phyloP scores from a whole-genome alignment of 2,329 filamentous ascomycete genomes.

The Raffaelea arxii region DNA sequence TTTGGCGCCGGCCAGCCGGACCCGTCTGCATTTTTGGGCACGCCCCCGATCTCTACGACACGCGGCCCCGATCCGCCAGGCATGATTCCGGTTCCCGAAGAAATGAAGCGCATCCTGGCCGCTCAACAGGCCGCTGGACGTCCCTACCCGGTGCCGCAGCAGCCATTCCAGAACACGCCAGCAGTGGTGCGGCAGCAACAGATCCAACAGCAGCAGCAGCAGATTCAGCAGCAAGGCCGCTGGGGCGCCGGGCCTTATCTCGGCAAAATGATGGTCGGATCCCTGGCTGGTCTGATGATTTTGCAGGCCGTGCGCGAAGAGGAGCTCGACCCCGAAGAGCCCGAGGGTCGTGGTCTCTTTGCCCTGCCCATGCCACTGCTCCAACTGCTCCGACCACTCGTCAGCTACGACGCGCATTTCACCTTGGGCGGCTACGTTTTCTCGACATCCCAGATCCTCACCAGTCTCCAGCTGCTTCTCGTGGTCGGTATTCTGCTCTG shows the following conservation, averaged over 20 bases:
- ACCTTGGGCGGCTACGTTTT: conserved; percentile 46
- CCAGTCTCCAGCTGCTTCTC: conserved; percentile 42
- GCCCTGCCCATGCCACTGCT: conserved; percentile 38
- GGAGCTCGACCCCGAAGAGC: conserved; percentile 53
- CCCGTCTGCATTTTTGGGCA: conserved; percentile 17
- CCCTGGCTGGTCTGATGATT: conserved; percentile 85
- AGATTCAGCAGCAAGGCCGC: conserved; percentile 44
- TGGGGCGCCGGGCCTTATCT: conserved; percentile 45
- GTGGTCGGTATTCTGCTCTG: conserved; percentile 45
- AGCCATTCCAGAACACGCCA: conserved; percentile 29
- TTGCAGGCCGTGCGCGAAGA: conserved; percentile 67
- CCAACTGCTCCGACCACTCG: conserved; percentile 39
- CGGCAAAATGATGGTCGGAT: conserved; percentile 84
- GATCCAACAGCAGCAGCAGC: conserved; percentile 41
- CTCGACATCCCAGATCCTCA: conserved; percentile 32
- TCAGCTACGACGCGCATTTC: conserved; percentile 30
- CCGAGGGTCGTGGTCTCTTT: conserved; percentile 57
- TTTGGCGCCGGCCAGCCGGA: conserved; percentile 31
- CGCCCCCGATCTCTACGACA: conserved; percentile 29
- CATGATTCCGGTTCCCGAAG: conserved; percentile 57
- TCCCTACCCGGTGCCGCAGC: conserved; percentile 36
- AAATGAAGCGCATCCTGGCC: conserved; percentile 54
- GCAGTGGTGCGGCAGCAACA: conserved; percentile 44
- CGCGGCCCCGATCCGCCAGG: conserved; percentile 37
- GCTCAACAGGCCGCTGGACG: conserved; percentile 45